phyloP scores from a whole-genome alignment of 306 rosid genomes.

The Alnus glutinosa region DNA sequence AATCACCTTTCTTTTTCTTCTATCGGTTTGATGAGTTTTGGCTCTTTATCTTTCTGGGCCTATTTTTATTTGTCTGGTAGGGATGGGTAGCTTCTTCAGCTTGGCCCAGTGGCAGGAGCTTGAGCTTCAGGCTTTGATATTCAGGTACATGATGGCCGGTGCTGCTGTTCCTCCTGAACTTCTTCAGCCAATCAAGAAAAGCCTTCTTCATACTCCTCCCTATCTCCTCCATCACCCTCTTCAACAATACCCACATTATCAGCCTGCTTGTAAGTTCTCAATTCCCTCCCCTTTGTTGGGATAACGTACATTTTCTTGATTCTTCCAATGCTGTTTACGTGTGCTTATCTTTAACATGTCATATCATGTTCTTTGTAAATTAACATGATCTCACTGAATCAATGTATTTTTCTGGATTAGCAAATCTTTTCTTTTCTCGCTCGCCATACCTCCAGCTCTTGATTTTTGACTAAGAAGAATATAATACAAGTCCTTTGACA shows the following conservation, averaged over 20 bases:
- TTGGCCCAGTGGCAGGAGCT: slow-evolving; percentile 93
- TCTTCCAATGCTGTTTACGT: not conserved
- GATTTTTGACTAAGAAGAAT: not conserved
- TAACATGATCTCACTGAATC: not conserved
- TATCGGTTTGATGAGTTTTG: not conserved
- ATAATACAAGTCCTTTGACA: not conserved
- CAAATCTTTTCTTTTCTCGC: too few relatives aligned
- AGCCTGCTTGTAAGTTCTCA: slow-evolving; percentile 63
- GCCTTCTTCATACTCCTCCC: slow-evolving; percentile 53
- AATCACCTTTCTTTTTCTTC: not conserved
- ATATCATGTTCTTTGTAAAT: too few relatives aligned
- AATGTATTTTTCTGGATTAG: not conserved
- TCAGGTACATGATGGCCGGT: slow-evolving; percentile 84
- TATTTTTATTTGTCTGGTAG: slow-evolving; percentile 31
- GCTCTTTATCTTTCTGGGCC: slow-evolving; percentile 2
- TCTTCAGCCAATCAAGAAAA: slow-evolving; percentile 83
- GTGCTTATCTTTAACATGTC: too few relatives aligned
- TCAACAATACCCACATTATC: slow-evolving; percentile 55
- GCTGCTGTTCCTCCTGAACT: slow-evolving; percentile 88
- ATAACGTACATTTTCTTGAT: not conserved
- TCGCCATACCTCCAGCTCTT: not conserved
- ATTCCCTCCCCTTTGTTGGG: not conserved
- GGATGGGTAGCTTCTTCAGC: slow-evolving; percentile 80
- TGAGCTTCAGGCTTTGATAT: slow-evolving; percentile 89
- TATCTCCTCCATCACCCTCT: slow-evolving; percentile 58